Percentiles rank a stretch among this genome's conserved stretches.
Conservation (phyloP, 768 basidiomycete genomes). For the Terana coerulea region DNA sequence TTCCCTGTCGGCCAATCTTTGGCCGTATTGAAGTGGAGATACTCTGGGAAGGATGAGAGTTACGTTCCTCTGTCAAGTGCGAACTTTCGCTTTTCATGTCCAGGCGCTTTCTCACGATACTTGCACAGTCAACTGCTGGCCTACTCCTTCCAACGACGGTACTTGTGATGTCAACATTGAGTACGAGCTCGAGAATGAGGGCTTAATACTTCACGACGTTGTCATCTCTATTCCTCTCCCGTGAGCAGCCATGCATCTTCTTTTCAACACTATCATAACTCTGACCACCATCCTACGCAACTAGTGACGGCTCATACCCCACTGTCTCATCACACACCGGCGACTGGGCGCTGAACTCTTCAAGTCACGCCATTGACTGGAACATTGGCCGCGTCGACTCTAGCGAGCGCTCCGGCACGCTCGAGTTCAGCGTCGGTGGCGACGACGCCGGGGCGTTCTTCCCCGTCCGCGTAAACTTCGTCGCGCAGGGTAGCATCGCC, state of each 20-base stretch:
- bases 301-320: conserved; percentile 78
- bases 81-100: conserved; percentile 26
- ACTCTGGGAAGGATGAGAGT: conserved; percentile 87
- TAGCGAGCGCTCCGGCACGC: conserved; percentile 69
- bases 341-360: conserved; percentile 79
- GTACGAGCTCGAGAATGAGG: conserved; percentile 90
- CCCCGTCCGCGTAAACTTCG: conserved; percentile 84
- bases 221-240: conserved; percentile 91
- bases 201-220: conserved; percentile 77
- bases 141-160: conserved; percentile 88
- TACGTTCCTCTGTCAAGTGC: conserved; percentile 87
- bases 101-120: not conserved
- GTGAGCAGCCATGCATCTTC: conserved; percentile 42
- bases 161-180: conserved; percentile 94
- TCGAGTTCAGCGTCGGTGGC: conserved; percentile 87
- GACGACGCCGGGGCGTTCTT: conserved; percentile 85
- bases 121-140: conserved; percentile 90
- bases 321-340: conserved; percentile 74
- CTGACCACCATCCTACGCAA: not conserved
- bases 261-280: not conserved
- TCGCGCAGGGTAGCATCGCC: conserved; percentile 75
- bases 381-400: conserved; percentile 63
- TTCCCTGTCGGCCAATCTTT: conserved; percentile 89
- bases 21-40: conserved; percentile 90
- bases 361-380: conserved; percentile 84